Evolutionary conservation across 2,329 filamentous ascomycete species (phyloP).

Genomic region (Botrytis elliptica): DNA sequence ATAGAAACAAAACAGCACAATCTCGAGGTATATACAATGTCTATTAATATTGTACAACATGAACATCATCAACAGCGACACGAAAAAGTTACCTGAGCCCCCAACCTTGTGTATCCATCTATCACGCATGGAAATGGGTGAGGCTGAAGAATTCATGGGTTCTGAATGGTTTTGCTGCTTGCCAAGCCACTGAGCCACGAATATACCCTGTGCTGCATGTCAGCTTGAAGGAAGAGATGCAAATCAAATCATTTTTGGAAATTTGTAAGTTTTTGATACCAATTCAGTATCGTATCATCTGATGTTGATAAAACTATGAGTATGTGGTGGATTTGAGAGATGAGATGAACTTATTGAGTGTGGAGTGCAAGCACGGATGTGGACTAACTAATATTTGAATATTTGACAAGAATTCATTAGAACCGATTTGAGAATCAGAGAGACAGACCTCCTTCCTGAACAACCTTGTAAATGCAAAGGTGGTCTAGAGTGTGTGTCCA

Average conservation of each 20-base stretch:
- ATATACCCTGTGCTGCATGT: background rate
- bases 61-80: background rate
- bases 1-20: background rate
- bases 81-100: background rate
- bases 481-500: background rate
- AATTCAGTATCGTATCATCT: background rate
- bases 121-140: background rate
- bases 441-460: background rate
- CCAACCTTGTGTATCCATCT: background rate
- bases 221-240: background rate
- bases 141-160: background rate
- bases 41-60: background rate
- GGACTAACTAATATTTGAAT: background rate
- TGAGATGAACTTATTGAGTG: background rate
- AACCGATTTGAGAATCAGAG: background rate
- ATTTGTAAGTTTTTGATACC: background rate
- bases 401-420: background rate
- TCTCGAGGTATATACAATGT: background rate
- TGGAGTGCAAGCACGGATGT: slow-evolving; percentile 1
- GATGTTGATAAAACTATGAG: background rate
- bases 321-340: background rate
- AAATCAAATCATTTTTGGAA: background rate
- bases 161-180: background rate
- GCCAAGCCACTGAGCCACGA: slow-evolving; percentile 3
- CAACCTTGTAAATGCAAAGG: background rate